Conservation (phyloP, 2,329 filamentous ascomycete genomes). For the Neofusicoccum umdonicola region DNA sequence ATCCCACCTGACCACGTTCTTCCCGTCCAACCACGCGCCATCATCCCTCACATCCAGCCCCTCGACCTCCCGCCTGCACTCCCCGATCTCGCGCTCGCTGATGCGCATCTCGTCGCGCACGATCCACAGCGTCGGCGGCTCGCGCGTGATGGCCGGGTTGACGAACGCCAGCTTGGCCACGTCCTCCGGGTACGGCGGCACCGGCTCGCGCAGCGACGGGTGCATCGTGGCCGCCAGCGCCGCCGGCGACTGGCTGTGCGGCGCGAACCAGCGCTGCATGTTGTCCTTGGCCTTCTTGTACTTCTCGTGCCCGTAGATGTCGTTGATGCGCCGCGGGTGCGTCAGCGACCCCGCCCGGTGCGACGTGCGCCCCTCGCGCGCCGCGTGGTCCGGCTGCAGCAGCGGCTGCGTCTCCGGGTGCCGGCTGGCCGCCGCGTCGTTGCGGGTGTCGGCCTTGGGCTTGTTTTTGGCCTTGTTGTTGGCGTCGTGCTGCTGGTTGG, state of each 20-base stretch:
- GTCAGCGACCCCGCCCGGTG: background rate
- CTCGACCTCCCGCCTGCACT: conserved; percentile 38
- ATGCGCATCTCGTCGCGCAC: conserved; percentile 45
- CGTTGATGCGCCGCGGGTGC: conserved; percentile 10
- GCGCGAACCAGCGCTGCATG: conserved; percentile 14
- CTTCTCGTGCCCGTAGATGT: background rate
- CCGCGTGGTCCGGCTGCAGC: conserved; percentile 8
- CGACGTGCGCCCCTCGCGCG: background rate
- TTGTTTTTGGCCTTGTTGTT: background rate
- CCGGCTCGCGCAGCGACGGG: conserved; percentile 8
- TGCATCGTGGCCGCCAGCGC: conserved; percentile 8
- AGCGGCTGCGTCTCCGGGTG: conserved; percentile 2
- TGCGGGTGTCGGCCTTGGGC: background rate
- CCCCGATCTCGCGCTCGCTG: conserved; percentile 40
- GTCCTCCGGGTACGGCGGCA: conserved; percentile 24
- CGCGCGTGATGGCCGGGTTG: conserved; percentile 43
- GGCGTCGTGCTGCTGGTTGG: background rate
- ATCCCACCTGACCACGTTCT: conserved; percentile 46
- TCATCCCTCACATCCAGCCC: conserved; percentile 45
- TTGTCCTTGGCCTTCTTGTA: background rate
- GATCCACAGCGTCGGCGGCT: conserved; percentile 47
- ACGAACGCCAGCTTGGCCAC: conserved; percentile 43
- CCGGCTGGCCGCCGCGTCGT: background rate
- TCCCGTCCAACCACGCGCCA: conserved; percentile 44
- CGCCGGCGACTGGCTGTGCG: conserved; percentile 12